These are phyloP conservation scores for Fusarium foetens DNA, from an alignment of 2,329 filamentous ascomycete species.

Conservation along the genomic window DNA sequence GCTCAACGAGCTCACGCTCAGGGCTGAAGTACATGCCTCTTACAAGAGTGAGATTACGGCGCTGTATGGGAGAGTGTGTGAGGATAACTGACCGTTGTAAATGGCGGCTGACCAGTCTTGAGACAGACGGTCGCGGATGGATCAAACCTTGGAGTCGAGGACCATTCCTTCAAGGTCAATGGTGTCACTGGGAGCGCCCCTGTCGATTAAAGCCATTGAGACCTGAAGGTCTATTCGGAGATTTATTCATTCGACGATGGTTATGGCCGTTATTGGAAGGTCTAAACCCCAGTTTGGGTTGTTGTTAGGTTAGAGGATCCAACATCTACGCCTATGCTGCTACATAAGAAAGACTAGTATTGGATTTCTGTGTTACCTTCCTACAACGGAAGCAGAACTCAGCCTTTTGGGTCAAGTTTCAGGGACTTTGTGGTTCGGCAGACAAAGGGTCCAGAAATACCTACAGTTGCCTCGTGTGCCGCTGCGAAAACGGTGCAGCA, in stretches of 20 bases:
- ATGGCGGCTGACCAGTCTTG: slow-evolving; percentile 58
- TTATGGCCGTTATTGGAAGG: background rate
- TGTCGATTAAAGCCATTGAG: background rate
- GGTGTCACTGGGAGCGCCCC: background rate
- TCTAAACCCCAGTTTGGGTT: background rate
- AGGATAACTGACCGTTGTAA: slow-evolving; percentile 14
- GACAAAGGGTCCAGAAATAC: background rate
- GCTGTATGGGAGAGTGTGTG: background rate
- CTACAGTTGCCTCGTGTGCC: background rate
- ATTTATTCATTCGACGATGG: background rate
- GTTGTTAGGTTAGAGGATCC: background rate
- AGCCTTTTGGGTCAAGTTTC: too few relatives aligned
- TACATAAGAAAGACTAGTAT: too few relatives aligned
- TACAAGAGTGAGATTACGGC: background rate
- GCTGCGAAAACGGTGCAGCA: background rate
- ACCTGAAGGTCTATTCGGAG: background rate
- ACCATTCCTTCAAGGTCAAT: slow-evolving; percentile 64
- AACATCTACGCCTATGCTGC: background rate
- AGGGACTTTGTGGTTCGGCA: background rate
- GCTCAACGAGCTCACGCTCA: slow-evolving; percentile 65
- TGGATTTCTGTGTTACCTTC: background rate
- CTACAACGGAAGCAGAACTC: background rate
- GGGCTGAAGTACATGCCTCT: slow-evolving; percentile 61
- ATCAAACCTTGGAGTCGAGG: slow-evolving; percentile 64
- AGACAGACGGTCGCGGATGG: slow-evolving; percentile 63